Evolutionary conservation across 2,329 filamentous ascomycete species (phyloP), one percentile per base, ranked within the genome.

Genomic region (Camptophora hylomeconis): DNA sequence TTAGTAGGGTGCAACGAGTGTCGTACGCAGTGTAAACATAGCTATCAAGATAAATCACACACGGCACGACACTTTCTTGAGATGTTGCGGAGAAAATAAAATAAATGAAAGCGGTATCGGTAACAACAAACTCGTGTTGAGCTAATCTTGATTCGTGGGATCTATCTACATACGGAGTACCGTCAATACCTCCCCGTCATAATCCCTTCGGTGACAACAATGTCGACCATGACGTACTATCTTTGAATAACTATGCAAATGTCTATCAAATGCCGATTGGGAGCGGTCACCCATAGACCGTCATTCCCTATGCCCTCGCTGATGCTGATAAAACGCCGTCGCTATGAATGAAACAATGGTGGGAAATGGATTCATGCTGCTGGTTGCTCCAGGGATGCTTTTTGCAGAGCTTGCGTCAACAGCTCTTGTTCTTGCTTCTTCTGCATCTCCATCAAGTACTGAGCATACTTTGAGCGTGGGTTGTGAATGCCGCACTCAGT

Each of bases 401-500:
- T 33, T 22, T 48, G 35, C 19, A 65, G 37, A 16, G 60, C 59
- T 37, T 60, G 52, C 5, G 56, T 48, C 20, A 72, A 45, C 22
- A 63, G 65, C 44, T 69, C 60, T 39, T 72, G 68, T 43, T 75
- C 64, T 40, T 66, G 62, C 63, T 81, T 76, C 49, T 67, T 60
- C 51, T 83, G 76, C 56, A 80, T 71, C 37, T 83, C 74, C 46
- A 68, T 66, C 32, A 92, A 60, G 57, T 79, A 94, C 58, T 86
- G 75, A 7, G 84, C 80, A 50, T 95, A 98, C 45, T 84, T 77
- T 34, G 82, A 92, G 56, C 86, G 78, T 59, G 89, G 92, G 67
- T 95, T 95, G 72, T 98, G 89, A 51, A 98, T 95, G 26, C 89
- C 89, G 56, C 89, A 98, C 64, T 98, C 89, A 10, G 84, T 92